Conservation (phyloP, 164 flowering plant genomes). For the Magnolia officinalis region DNA sequence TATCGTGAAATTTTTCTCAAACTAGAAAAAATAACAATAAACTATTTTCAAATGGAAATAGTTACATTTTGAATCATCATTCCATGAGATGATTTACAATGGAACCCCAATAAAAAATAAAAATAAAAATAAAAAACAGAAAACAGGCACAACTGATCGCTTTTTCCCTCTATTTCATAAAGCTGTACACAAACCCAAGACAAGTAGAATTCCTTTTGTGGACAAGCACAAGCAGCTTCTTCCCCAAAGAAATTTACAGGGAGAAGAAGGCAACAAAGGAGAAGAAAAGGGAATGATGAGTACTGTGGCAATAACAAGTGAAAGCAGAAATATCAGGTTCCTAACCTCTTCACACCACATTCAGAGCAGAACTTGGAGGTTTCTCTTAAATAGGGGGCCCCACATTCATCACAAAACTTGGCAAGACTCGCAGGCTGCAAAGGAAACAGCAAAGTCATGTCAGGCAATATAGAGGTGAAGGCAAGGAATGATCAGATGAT, state of each 20-base stretch:
- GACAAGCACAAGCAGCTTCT: background rate
- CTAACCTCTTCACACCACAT: conserved; percentile 83
- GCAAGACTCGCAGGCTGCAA: conserved; percentile 74
- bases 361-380: conserved; percentile 95
- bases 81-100: no score
- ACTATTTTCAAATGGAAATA: no score
- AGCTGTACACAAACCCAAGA: background rate
- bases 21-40: no score
- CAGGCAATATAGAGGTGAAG: background rate
- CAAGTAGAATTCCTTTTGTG: background rate
- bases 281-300: background rate
- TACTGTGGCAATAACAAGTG: background rate
- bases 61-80: no score
- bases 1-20: no score
- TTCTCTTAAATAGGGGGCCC: conserved; percentile 76
- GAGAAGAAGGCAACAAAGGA: background rate
- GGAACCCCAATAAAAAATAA: no score
- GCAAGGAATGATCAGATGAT: no score
- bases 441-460: background rate
- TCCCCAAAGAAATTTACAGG: conserved; percentile 6
- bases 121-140: background rate
- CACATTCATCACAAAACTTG: conserved; percentile 95
- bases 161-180: background rate
- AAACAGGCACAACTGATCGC: background rate
- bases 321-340: conserved; percentile 39